phyloP scores from a whole-genome alignment of 192 early-diverging fungal species.

The Pilaira anomala region DNA sequence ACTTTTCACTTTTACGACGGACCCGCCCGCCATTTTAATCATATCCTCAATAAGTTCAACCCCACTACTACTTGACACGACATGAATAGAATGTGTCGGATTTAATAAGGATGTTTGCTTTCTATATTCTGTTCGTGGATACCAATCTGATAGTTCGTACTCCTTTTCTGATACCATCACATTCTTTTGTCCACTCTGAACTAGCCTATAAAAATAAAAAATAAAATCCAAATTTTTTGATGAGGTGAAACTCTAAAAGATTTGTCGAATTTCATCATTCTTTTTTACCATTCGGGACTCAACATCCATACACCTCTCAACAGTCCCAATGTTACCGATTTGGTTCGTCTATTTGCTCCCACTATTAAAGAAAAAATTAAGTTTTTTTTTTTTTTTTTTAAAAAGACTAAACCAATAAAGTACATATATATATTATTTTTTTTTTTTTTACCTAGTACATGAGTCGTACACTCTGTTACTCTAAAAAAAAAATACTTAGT shows the following conservation, averaged over 20 bases:
- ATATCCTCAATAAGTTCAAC: not conserved
- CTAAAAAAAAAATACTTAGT: not conserved
- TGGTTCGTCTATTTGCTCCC: conserved; percentile 6
- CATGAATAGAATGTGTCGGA: not conserved
- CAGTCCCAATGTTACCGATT: conserved; percentile 1
- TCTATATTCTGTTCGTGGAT: not conserved
- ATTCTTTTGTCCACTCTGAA: not conserved
- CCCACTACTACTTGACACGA: not conserved
- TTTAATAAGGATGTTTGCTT: not conserved
- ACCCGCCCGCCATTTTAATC: conserved; percentile 6
- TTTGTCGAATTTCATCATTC: not conserved
- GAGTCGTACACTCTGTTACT: conserved; percentile 21
- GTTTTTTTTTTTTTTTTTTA: no score
- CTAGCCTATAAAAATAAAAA: not conserved
- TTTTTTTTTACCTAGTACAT: conserved; percentile 22
- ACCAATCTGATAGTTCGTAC: conserved; percentile 1
- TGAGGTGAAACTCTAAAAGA: not conserved
- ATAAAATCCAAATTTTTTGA: not conserved
- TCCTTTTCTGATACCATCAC: not conserved
- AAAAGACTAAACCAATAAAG: not conserved
- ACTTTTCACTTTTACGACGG: not conserved
- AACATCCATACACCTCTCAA: not conserved
- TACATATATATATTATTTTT: not conserved
- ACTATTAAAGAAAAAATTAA: conserved; percentile 4
- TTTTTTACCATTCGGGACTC: not conserved